Evolutionary conservation across 1,284 basidiomycete genomes (phyloP).

Genomic region (Pyrrhoderma lamaoense): DNA sequence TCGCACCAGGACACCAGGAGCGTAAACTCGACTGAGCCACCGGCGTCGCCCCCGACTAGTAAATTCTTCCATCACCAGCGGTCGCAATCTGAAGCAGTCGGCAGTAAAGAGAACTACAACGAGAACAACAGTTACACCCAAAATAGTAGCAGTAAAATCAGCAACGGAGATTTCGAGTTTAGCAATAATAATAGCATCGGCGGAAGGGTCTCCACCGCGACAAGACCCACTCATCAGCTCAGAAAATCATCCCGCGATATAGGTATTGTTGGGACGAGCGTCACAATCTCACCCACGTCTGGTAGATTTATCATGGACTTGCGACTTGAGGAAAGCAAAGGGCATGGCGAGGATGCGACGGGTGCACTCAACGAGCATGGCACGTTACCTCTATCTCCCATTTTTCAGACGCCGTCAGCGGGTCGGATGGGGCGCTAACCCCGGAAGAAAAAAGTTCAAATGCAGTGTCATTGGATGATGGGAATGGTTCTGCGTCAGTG

Average conservation of each 20-base stretch:
- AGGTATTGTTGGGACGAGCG: slow-evolving; percentile 45
- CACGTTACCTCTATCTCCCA: slow-evolving; percentile 30
- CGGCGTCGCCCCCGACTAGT: background rate
- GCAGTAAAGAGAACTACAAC: background rate
- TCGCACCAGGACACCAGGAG: background rate
- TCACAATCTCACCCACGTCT: slow-evolving; percentile 20
- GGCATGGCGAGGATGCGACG: slow-evolving; percentile 14
- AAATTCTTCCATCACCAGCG: slow-evolving; percentile 10
- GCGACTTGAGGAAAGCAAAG: slow-evolving; percentile 11
- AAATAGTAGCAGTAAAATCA: background rate
- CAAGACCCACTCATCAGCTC: slow-evolving; percentile 17
- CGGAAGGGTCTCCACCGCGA: slow-evolving; percentile 21
- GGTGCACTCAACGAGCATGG: slow-evolving; percentile 21
- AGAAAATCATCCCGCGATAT: slow-evolving; percentile 46
- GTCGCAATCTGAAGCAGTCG: slow-evolving; percentile 16
- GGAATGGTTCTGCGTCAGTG: too few relatives aligned
- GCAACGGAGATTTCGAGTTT: slow-evolving; percentile 19
- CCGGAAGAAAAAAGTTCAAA: too few relatives aligned
- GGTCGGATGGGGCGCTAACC: slow-evolving; percentile 22
- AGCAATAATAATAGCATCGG: slow-evolving; percentile 44
- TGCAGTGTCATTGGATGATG: too few relatives aligned
- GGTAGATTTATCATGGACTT: slow-evolving; percentile 18
- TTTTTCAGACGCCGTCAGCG: slow-evolving; percentile 48
- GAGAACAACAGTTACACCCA: background rate
- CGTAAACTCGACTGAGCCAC: background rate